phyloP scores from a whole-genome alignment of 2,329 filamentous ascomycete genomes.

The Aureobasidium sp. region DNA sequence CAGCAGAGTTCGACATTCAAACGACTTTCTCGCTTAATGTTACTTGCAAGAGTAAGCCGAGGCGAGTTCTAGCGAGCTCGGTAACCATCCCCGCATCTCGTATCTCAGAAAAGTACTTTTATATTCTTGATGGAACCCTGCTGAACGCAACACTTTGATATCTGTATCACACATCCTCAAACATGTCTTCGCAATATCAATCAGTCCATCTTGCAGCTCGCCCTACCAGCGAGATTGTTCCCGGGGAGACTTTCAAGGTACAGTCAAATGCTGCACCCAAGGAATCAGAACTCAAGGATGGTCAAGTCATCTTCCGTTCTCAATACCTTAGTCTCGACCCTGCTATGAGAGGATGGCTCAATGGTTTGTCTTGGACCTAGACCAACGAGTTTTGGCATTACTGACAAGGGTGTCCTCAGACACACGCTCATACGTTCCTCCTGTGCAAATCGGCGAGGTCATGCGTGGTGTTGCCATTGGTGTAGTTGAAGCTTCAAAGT shows the following conservation, averaged over 20 bases:
- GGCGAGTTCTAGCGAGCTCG: constrained; percentile 7
- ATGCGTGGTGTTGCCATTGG: constrained; percentile 35
- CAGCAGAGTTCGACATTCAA: not conserved
- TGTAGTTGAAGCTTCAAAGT: constrained; percentile 33
- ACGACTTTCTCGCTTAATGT: constrained; percentile 8
- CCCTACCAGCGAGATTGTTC: constrained; percentile 22
- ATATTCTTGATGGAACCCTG: not conserved
- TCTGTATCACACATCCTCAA: not conserved
- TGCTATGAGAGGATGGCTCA: constrained; percentile 46
- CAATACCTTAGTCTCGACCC: constrained; percentile 48
- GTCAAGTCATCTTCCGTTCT: constrained; percentile 42
- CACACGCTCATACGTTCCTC: constrained; percentile 40
- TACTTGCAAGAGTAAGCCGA: constrained; percentile 10
- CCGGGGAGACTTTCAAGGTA: constrained; percentile 22
- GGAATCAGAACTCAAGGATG: constrained; percentile 23
- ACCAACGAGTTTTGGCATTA: not conserved
- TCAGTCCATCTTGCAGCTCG: constrained; percentile 23
- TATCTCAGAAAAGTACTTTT: not conserved
- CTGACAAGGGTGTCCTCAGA: not conserved
- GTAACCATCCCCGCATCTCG: not conserved
- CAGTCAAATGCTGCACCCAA: constrained; percentile 20
- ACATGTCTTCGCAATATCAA: constrained; percentile 19
- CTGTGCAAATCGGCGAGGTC: constrained; percentile 36
- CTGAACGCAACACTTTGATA: not conserved
- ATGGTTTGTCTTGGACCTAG: not conserved